Evolutionary conservation across 352 stramenopile genomes (phyloP), one percentile per base, ranked within the genome.

Genomic region (Aphanomyces invadans): DNA sequence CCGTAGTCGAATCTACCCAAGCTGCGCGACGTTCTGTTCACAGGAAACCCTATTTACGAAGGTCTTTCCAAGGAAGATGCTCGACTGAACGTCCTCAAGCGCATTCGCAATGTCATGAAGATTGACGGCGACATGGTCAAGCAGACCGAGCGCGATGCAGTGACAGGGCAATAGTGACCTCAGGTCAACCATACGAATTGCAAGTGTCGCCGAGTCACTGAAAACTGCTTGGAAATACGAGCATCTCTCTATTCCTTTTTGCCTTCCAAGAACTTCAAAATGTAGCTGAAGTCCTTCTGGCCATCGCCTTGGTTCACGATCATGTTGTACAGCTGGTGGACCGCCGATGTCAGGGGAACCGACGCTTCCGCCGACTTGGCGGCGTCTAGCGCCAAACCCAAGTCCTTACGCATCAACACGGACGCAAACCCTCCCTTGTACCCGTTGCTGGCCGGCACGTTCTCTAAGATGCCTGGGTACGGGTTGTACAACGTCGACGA

Each of bases 31-130:
- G 87, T 98, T 3, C 70, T 98, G 10, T 96, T 98, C 57, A 76
- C 95, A 0, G 96, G 94, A 0, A 98, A 98, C 68, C 92, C 92
- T 2, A 98, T 98, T 66, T 98, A 98, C 76, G 89, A 96, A 51
- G 96, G 95, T 53, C 78, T 98, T 60, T 83, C 81, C 36, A 94
- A 90, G 36, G 94, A 97, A 72, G 86, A 98, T 17, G 77, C 79
- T 38, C 74, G 81, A 4, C 74, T 92, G 36, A 88, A 93, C 42
- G 83, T 91, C 44, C 80, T 92, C 64, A 89, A 88, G 65, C 81
- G 83, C 21, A 81, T 93, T 61, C 81, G 81, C 15, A 86, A 92
- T 26, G 79, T 91, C 55, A 84, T 77, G 54, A 92, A 92, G 75
- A 93, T 95, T 64, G 86, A 95, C 63, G 84, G 84, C 11, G 81